Evolutionary conservation across 2,329 filamentous ascomycete species (phyloP).

Genomic region (Fusarium aywerte): DNA sequence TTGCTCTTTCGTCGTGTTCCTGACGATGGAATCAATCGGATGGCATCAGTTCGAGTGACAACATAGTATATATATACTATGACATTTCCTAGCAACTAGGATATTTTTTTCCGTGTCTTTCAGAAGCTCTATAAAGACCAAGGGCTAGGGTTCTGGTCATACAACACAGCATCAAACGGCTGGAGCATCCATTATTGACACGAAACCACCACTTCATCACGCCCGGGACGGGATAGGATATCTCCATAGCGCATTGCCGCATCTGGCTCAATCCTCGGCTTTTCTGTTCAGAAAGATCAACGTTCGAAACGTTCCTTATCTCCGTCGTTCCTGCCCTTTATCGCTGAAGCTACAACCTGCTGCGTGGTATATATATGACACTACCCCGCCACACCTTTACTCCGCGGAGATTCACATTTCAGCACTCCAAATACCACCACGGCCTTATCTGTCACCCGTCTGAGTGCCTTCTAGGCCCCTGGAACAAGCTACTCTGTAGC

Average conservation of each 20-base stretch:
- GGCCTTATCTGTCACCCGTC: constrained; percentile 40
- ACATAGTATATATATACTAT: not conserved
- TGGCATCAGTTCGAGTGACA: not conserved
- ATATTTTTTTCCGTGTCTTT: not conserved
- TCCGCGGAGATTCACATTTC: constrained; percentile 46
- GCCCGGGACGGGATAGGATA: constrained; percentile 32
- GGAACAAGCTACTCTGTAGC: constrained; percentile 14
- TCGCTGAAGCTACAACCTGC: constrained; percentile 11
- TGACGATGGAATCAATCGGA: not conserved
- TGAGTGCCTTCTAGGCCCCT: constrained; percentile 24
- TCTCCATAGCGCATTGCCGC: constrained; percentile 10
- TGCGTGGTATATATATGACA: constrained; percentile 37
- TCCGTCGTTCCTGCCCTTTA: constrained; percentile 14
- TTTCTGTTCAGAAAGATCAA: constrained; percentile 2
- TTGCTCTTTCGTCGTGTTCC: not conserved
- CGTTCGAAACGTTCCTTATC: constrained; percentile 31
- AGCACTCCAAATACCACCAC: constrained; percentile 30
- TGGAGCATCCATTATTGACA: constrained; percentile 18
- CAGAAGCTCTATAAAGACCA: constrained; percentile 7
- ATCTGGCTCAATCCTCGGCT: constrained; percentile 7
- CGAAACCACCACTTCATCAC: constrained; percentile 8
- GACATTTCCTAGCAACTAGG: not conserved
- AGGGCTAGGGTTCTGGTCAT: not conserved
- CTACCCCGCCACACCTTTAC: constrained; percentile 30
- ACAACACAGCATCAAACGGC: not conserved